Evolutionary conservation across 805 yeast genomes (phyloP).

Genomic region (Saturnispora halmiae): DNA sequence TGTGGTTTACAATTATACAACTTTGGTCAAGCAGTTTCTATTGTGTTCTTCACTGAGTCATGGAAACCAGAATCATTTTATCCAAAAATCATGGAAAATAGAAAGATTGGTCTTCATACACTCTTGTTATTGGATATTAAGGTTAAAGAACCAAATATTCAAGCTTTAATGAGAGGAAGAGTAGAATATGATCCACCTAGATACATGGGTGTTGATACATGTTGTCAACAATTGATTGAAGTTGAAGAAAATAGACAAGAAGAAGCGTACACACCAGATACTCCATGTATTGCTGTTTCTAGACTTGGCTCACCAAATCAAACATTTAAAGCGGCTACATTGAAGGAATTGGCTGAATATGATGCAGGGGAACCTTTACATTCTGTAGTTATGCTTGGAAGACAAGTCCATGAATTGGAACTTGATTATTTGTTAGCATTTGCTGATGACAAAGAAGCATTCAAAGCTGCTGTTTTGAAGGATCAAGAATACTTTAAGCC

Average conservation of each 20-base stretch:
- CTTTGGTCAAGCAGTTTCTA: constrained; percentile 94
- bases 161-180: constrained; percentile 88
- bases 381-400: constrained; percentile 81
- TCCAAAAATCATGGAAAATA: constrained; percentile 77
- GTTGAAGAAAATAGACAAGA: constrained; percentile 72
- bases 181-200: constrained; percentile 93
- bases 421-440: constrained; percentile 74
- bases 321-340: constrained; percentile 74
- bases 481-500: constrained; percentile 63
- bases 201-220: constrained; percentile 86
- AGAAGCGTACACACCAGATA: constrained; percentile 70
- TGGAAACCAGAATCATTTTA: constrained; percentile 98
- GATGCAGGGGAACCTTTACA: constrained; percentile 95
- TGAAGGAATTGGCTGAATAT: constrained; percentile 65
- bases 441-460: constrained; percentile 50
- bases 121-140: constrained; percentile 82
- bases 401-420: constrained; percentile 91
- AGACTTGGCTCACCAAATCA: constrained; percentile 85
- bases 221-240: constrained; percentile 81
- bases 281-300: constrained; percentile 91
- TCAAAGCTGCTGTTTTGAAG: constrained; percentile 36
- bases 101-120: constrained; percentile 87
- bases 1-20: constrained; percentile 92
- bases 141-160: constrained; percentile 93
- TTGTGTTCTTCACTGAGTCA: constrained; percentile 87